Evolutionary conservation across 495 filamentous ascomycete genomes (phyloP).

Genomic region (Parmelia sp.): DNA sequence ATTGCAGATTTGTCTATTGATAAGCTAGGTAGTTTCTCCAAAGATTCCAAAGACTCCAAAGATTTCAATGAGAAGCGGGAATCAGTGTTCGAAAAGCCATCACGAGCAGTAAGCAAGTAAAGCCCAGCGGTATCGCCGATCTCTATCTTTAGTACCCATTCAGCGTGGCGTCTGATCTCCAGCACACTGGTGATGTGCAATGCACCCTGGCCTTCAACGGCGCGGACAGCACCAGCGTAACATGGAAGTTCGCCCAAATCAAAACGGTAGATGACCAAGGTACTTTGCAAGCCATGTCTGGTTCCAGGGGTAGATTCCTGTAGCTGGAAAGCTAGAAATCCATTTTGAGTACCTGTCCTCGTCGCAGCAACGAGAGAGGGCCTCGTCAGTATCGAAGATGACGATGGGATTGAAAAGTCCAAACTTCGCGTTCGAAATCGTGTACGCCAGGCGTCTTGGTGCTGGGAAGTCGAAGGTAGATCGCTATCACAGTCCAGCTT

Average conservation of each 20-base stretch:
- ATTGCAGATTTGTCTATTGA: not conserved
- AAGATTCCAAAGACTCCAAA: not conserved
- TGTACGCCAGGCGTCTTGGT: constrained; percentile 14
- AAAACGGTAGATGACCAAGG: constrained; percentile 12
- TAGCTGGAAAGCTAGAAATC: not conserved
- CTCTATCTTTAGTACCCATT: constrained; percentile 1
- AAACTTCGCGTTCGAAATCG: constrained; percentile 5
- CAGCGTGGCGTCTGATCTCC: not conserved
- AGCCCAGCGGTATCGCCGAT: not conserved
- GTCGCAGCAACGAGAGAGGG: not conserved
- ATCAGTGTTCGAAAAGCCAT: not conserved
- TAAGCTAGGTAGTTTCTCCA: not conserved
- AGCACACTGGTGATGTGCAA: not conserved
- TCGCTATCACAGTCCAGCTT: constrained; percentile 6
- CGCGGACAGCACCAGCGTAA: constrained; percentile 3
- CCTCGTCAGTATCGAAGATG: not conserved
- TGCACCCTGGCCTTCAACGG: not conserved
- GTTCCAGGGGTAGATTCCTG: not conserved
- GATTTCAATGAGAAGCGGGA: not conserved
- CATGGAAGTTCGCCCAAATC: constrained; percentile 2
- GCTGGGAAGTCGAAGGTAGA: constrained; percentile 8
- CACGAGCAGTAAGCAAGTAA: not conserved
- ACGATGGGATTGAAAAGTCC: not conserved
- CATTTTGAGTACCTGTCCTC: not conserved
- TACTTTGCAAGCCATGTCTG: not conserved